These are phyloP conservation scores for Pseudocercospora fuligena DNA, from an alignment of 2,329 filamentous ascomycete genomes.

Conservation along the genomic window DNA sequence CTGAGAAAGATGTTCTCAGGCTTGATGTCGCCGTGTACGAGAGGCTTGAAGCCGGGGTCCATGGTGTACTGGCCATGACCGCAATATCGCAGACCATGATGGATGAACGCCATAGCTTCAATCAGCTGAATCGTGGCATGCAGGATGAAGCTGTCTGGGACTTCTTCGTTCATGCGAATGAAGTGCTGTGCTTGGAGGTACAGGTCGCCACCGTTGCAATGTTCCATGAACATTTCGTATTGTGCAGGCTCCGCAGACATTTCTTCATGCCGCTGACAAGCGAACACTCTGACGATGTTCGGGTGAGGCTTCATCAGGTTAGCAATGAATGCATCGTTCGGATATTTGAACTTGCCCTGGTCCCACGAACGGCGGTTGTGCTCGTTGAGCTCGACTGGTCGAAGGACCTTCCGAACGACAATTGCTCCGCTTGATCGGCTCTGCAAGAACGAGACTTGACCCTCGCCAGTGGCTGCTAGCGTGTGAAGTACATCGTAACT, in stretches of 20 bases:
- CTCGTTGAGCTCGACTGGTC: background rate
- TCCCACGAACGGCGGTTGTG: background rate
- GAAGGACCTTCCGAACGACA: background rate
- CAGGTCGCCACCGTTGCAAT: background rate
- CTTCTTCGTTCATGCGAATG: background rate
- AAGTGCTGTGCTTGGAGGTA: background rate
- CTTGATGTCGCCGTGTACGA: constrained; percentile 24
- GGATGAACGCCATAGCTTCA: background rate
- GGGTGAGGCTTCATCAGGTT: background rate
- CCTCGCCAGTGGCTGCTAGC: background rate
- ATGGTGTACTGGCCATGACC: background rate
- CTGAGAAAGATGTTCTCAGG: constrained; percentile 17
- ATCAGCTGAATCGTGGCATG: background rate
- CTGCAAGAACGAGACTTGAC: background rate
- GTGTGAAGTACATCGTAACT: background rate
- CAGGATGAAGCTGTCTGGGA: constrained; percentile 5
- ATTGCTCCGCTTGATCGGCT: background rate
- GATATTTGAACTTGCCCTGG: background rate
- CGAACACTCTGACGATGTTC: background rate
- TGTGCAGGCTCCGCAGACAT: background rate
- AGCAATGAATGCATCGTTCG: background rate
- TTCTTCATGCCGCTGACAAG: background rate
- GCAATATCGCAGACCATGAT: background rate
- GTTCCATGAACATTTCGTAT: constrained; percentile 2
- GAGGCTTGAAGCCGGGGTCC: constrained; percentile 3